phyloP scores from a whole-genome alignment of 306 rosid species.

The Rosa chinensis region DNA sequence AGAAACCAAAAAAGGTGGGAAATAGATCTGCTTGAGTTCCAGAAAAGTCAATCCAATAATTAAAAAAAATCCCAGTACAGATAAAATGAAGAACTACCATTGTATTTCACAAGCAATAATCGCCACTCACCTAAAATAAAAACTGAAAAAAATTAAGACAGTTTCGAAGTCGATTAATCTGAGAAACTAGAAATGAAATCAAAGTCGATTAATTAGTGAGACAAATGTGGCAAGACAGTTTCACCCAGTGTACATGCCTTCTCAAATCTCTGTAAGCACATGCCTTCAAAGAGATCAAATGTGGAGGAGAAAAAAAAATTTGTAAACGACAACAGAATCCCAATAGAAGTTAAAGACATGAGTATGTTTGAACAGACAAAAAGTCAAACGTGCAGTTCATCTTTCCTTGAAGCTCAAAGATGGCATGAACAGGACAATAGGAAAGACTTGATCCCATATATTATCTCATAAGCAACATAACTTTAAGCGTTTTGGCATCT shows the following conservation, averaged over 20 bases:
- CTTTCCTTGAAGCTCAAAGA: conserved; percentile 10
- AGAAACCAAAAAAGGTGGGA: too few species aligned
- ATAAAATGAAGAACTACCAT: too few species aligned
- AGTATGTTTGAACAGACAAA: neutral
- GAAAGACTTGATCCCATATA: neutral
- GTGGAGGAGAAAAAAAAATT: conserved; percentile 32
- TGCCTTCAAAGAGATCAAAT: conserved; percentile 57
- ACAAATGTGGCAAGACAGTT: conserved; percentile 55
- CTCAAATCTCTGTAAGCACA: conserved; percentile 86
- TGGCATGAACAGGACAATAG: neutral
- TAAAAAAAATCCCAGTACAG: too few species aligned
- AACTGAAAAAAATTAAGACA: too few species aligned
- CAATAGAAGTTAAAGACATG: neutral
- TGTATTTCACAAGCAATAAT: too few species aligned
- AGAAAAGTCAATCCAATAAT: too few species aligned
- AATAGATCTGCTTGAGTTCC: too few species aligned
- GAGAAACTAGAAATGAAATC: too few species aligned
- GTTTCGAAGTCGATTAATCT: too few species aligned
- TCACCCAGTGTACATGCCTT: conserved; percentile 69
- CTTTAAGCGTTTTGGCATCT: neutral
- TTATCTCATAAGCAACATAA: neutral
- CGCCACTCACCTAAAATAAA: too few species aligned
- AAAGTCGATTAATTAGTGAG: too few species aligned
- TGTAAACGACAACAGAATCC: neutral
- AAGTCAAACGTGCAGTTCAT: neutral